Base-by-base conservation (phyloP, 345 rosid species). In the Gynandropsis gynandra region DNA sequence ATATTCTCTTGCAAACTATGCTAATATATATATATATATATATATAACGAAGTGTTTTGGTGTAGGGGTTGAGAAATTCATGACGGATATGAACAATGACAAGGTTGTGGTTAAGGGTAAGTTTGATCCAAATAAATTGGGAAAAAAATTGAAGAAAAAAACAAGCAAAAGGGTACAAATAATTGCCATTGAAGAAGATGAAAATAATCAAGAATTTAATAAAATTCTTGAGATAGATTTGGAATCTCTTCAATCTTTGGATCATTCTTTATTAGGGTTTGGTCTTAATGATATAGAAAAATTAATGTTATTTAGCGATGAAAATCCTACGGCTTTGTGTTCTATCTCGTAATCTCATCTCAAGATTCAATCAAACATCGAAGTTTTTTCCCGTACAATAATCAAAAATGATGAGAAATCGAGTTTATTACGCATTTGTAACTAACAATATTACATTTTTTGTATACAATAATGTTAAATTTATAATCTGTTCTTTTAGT, bases 241-340 rank as follows among this genome's bases (percentile, higher is more conserved):
- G 17, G 36, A 41, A 11, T 21, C 13, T 4, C 5, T 1, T 9
- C 0, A 6, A 15, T 9, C 8, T 16, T 46, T 29, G 1, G 46
- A 24, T 43, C 36, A 48, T 8, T 12, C 59, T 1, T 56, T 50
- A 35, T 20, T 45, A 11, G 56, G 57, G 50, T 63, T 50, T 32
- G 50, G 54, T 11, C 61, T 51, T 19, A 58, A 51, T 15, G 67
- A 75, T 1, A 34, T 47, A 0, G 68, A 74, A 14, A 51, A 53
- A 7, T 43, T 75, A 0, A 56, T 61, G 79, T 54, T 70, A 61
- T 80, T 85, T 18, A 78, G 70, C n/a, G 97, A 83, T 12, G 97
- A 81, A 46, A 85, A 89, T 51, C 72, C 93, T 9, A 83, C 79
- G 57, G 80, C 85, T 7, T 45, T 17, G 15, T 81, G 95, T 63